Evolutionary conservation across 768 basidiomycete genomes (phyloP).

Genomic region (Holtermanniella nyarrowii): DNA sequence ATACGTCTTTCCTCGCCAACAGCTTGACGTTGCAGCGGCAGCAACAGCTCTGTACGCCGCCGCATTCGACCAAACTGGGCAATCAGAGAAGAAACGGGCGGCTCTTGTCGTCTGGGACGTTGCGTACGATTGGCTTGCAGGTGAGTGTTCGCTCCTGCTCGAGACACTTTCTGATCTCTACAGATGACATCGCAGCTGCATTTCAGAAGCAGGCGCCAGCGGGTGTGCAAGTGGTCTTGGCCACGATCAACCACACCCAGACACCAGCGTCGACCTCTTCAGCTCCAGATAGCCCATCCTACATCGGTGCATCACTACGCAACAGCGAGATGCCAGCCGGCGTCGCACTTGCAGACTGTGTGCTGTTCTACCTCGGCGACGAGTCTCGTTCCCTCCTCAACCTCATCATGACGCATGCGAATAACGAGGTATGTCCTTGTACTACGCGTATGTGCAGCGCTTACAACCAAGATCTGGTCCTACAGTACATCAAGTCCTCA

Average conservation of each 20-base stretch:
- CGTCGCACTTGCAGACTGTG: constrained; percentile 36
- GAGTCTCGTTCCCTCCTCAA: constrained; percentile 76
- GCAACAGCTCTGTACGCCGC: constrained; percentile 17
- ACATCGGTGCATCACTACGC: constrained; percentile 18
- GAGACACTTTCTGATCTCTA: background rate
- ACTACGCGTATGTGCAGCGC: background rate
- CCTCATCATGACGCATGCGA: constrained; percentile 69
- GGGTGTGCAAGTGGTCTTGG: constrained; percentile 18
- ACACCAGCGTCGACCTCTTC: constrained; percentile 1
- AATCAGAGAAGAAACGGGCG: constrained; percentile 26
- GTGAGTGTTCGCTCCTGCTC: constrained; percentile 41
- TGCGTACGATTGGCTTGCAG: constrained; percentile 57
- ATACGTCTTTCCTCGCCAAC: constrained; percentile 75
- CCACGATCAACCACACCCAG: constrained; percentile 25
- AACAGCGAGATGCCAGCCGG: constrained; percentile 28
- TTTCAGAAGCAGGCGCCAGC: constrained; percentile 21
- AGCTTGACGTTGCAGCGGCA: constrained; percentile 48
- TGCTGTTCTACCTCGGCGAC: constrained; percentile 58
- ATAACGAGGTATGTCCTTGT: constrained; percentile 48
- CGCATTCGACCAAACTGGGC: constrained; percentile 4
- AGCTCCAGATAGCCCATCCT: background rate
- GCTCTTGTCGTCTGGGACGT: constrained; percentile 67
- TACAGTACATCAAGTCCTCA: constrained; percentile 55
- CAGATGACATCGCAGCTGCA: background rate
- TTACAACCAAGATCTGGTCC: constrained; percentile 54